Base-by-base conservation (phyloP, 805 yeast genomes). In the Ogataea angusta region DNA sequence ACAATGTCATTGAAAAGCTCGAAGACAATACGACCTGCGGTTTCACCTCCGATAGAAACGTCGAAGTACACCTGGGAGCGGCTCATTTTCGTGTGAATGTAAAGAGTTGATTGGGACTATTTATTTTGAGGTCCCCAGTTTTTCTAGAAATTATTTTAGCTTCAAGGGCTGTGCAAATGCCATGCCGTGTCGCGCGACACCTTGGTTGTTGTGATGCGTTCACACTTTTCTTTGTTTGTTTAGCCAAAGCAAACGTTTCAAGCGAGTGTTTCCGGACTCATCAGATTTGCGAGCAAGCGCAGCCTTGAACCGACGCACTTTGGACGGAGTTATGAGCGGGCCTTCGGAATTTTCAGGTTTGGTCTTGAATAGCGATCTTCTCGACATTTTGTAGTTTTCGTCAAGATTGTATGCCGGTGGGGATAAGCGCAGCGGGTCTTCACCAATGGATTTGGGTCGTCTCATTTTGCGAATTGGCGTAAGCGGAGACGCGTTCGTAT, bases 11-110 rank as follows among this genome's bases (percentile, higher is more conserved):
- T 49, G 47, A 68, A 74, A 34, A 91, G 70, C 59, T 87, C 89
- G 59, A 91, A 80, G 10, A 82, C 83, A 31, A 85, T 73, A 55
- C 95, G 78, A 25, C 97, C 97, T 42, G 75, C 72, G 4, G 77
- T 68, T 42, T 68, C 72, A 17, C 76, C 85, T 37, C 84, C 91
- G 49, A 87, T 79, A 6, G 90, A 65, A 51, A 91, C 72, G 56
- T 91, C 96, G 51, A 91, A 82, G 59, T 63, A 89, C 12, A 84
- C 85, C 62, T 76, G 82, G 39, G 82, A 63, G 45, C 72, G 56
- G 18, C 31, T 32, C 42, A 38, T 38, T 18, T 15, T n/a, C 15
- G 28, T 18, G 21, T 10, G 8, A 29, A 7, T 8, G 13, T 13
- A 19, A 18, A 24, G 26, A 15, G 9, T 9, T 7, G 24, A 19